Evolutionary conservation across 192 early-diverging fungal species (phyloP).

Genomic region (Umbelopsis ramanniana): DNA sequence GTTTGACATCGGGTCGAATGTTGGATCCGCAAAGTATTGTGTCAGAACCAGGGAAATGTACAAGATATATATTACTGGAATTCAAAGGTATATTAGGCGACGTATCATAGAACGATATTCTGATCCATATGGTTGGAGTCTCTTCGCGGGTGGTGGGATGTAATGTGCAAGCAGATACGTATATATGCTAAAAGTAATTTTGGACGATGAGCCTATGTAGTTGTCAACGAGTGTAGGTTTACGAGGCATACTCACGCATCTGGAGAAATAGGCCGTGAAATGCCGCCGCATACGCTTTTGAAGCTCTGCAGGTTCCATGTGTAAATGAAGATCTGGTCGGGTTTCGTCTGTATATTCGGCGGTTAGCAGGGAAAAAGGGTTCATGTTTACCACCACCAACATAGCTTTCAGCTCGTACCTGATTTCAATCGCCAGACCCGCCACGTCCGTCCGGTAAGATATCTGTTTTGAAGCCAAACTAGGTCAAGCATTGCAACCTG

Average conservation of each 20-base stretch:
- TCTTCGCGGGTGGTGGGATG: slow-evolving; percentile 1
- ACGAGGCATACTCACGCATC: not conserved
- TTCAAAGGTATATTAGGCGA: slow-evolving; percentile 40
- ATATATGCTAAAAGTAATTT: not conserved
- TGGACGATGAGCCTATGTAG: not conserved
- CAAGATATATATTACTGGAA: slow-evolving; percentile 42
- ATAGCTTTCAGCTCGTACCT: not conserved
- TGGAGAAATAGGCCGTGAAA: slow-evolving; percentile 7
- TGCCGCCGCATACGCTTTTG: slow-evolving; percentile 1
- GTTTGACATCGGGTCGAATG: slow-evolving; percentile 44
- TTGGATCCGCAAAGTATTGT: slow-evolving; percentile 37
- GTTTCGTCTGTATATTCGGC: not conserved
- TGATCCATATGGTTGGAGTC: slow-evolving; percentile 43
- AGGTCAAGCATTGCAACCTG: slow-evolving; percentile 17
- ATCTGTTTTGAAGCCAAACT: slow-evolving; percentile 15
- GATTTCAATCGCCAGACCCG: slow-evolving; percentile 10
- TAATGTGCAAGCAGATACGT: slow-evolving; percentile 8
- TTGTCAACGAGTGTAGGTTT: not conserved
- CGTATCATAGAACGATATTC: slow-evolving; percentile 50
- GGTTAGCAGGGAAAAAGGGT: not conserved
- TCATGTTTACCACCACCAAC: not conserved
- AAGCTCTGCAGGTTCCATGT: slow-evolving; percentile 21
- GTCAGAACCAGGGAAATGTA: slow-evolving; percentile 48
- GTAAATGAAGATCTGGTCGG: slow-evolving; percentile 8
- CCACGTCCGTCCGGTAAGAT: slow-evolving; percentile 4